These are phyloP conservation scores for Pleurozium schreberi DNA, from an alignment of 225 moss, liverwort and hornwort genomes.

Conservation along the genomic window DNA sequence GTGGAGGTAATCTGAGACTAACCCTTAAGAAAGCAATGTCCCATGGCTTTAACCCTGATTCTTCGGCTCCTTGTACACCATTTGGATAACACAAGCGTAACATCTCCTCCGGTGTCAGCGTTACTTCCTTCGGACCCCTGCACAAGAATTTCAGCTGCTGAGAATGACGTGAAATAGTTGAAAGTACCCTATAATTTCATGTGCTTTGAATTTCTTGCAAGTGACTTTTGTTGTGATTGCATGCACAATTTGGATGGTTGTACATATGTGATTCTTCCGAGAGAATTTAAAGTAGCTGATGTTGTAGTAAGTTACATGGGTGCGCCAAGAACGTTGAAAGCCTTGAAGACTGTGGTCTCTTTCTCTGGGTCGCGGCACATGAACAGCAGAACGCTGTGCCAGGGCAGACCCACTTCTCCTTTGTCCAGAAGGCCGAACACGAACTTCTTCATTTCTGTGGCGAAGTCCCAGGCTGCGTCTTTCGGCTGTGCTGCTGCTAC, in stretches of 20 bases:
- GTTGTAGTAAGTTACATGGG: conserved; percentile 18
- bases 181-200: neutral
- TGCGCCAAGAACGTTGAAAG: conserved; percentile 37
- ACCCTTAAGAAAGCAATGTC: conserved; percentile 25
- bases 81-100: conserved; percentile 38
- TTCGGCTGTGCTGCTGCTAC: neutral
- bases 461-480: conserved; percentile 20
- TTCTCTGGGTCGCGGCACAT: conserved; percentile 25
- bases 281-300: neutral
- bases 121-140: conserved; percentile 28
- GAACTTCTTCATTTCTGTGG: conserved; percentile 42
- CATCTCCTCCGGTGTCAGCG: conserved; percentile 29
- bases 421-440: conserved; percentile 19
- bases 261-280: neutral
- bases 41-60: conserved; percentile 33
- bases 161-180: neutral
- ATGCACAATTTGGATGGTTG: neutral
- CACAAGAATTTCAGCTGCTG: neutral
- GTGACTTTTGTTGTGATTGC: neutral
- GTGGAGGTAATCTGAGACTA: neutral
- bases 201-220: neutral
- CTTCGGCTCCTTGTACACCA: conserved; percentile 21
- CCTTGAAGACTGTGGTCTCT: conserved; percentile 18
- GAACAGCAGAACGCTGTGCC: conserved; percentile 36
- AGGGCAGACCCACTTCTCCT: conserved; percentile 33